Base-by-base conservation (phyloP, 495 filamentous ascomycete species). In the Apiosordaria backusii region DNA sequence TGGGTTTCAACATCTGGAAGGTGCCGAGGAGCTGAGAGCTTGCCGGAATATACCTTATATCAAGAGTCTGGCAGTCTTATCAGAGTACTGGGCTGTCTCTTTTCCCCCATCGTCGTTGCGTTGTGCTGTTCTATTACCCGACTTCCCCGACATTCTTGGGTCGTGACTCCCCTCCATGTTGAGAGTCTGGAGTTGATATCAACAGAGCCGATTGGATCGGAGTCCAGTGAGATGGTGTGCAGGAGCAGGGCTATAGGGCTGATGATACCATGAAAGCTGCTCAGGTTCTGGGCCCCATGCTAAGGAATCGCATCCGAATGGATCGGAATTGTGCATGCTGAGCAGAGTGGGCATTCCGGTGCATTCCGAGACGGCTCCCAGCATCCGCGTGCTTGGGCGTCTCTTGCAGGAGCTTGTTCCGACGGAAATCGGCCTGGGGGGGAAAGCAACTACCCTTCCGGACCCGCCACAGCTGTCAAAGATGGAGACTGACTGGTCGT, bases 401-500 rank as follows among this genome's bases (percentile, higher is more conserved):
- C 35, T 45, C 35, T 45, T 0, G 35, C 35, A 15, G 35, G 10
- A 9, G 35, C 35, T 45, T 45, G 35, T 45, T 45, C 35, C 35
- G 35, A 45, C 13, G 35, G 35, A 45, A 45, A 2, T 45, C 35
- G 35, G 35, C 35, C 35, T 29, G 7, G 35, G 7, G 35, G 35
- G 35, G 35, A 45, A 45, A 15, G 35, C 35, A 45, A 15, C 35
- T 45, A 13, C 10, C 35, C 35, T 45, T 45, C 35, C 35, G 35
- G 35, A 13, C 10, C 35, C 35, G 13, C 35, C 35, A 45, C 35
- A 45, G 35, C 10, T 45, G 35, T 13, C 35, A 45, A 45, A 45
- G 35, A 2, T 15, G 9, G 35, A 45, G 5, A 45, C 35, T 45
- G 13, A 45, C 35, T 45, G 35, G 90, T 93, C 77, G 92, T 69